Conservation (phyloP, 306 rosid species). For the Castanopsis chinensis region DNA sequence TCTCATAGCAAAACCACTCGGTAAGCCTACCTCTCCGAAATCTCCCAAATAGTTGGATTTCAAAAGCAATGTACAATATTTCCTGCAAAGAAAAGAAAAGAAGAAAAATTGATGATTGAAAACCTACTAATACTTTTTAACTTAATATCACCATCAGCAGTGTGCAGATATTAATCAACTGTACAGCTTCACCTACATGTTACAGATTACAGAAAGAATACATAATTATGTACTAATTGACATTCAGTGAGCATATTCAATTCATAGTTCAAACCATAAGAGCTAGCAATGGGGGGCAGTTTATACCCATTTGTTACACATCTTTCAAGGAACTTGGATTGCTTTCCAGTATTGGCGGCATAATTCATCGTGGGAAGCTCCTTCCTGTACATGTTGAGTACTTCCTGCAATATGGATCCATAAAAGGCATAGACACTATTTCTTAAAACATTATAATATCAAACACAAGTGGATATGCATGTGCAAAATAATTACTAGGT, state of each 20-base stretch:
- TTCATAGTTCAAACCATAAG: not conserved
- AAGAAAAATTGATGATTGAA: not conserved
- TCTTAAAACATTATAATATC: not conserved
- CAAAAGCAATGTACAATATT: slow-evolving; percentile 76
- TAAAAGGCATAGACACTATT: not conserved
- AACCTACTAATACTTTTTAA: slow-evolving; percentile 13
- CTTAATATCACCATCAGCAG: slow-evolving; percentile 5
- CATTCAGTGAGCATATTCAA: not conserved
- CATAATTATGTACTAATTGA: not conserved
- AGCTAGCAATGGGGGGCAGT: slow-evolving; percentile 7
- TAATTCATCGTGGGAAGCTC: slow-evolving; percentile 89
- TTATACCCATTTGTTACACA: slow-evolving; percentile 80
- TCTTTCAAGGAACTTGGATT: slow-evolving; percentile 77
- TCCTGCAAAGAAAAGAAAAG: slow-evolving; percentile 51
- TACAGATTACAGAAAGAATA: not conserved
- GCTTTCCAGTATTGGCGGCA: slow-evolving; percentile 91
- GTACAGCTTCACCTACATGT: not conserved
- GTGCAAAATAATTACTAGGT: no score
- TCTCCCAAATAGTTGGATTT: slow-evolving; percentile 37
- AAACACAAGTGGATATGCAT: not conserved
- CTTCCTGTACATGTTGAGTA: slow-evolving; percentile 55
- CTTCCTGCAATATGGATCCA: slow-evolving; percentile 50
- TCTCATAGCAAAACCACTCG: slow-evolving; percentile 3
- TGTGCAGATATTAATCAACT: slow-evolving; percentile 3
- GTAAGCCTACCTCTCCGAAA: slow-evolving; percentile 50